A percentile compares a stretch with the other conserved stretches of the same genome.
Evolutionary conservation across 2,329 filamentous ascomycete genomes (phyloP).

Genomic region (Botrytis pseudocinerea): DNA sequence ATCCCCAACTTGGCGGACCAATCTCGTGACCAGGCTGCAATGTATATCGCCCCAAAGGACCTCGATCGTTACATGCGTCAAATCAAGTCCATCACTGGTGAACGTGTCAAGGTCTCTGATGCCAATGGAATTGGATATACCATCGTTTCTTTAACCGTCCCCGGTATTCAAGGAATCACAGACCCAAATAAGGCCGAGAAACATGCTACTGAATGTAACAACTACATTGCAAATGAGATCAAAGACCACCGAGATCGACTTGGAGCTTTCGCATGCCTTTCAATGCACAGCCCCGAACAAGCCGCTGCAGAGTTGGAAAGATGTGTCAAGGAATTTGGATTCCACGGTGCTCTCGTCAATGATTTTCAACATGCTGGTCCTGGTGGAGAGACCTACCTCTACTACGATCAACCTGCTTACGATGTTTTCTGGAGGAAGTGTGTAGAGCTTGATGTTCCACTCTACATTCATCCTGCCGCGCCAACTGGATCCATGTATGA

Average conservation of each 20-base stretch:
- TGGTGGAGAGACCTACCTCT: neutral
- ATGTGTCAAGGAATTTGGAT: neutral
- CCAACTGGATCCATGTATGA: neutral
- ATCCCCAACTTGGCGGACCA: no score
- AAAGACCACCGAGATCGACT: neutral
- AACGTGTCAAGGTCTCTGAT: neutral
- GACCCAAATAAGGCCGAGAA: neutral
- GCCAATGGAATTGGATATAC: neutral
- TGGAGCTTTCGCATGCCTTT: neutral
- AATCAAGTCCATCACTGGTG: neutral
- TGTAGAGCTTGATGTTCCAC: neutral
- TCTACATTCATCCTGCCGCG: neutral
- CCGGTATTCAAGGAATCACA: neutral
- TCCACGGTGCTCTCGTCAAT: neutral
- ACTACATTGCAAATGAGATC: neutral
- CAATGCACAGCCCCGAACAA: neutral
- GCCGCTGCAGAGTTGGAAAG: neutral
- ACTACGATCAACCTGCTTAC: neutral
- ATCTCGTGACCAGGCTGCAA: neutral
- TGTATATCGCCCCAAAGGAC: neutral
- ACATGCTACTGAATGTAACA: neutral
- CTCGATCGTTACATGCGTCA: neutral
- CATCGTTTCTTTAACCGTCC: neutral
- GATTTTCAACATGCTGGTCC: neutral
- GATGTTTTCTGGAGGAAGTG: neutral